Conservation (phyloP, 2,329 filamentous ascomycete species). For the Diplodia mutila region DNA sequence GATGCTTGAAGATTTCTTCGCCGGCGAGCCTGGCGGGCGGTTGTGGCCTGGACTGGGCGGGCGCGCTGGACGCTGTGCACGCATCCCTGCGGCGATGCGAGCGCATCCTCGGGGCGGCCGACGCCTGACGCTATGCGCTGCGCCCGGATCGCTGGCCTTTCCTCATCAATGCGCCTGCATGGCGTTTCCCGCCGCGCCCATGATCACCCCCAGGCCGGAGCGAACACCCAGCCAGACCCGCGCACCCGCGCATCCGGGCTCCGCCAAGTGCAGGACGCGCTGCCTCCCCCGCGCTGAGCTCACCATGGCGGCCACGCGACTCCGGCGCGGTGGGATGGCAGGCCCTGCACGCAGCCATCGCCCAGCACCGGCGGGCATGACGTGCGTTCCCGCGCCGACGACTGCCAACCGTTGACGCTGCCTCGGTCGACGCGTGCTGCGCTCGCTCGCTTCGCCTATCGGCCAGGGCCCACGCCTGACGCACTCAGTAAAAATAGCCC, state of each 20-base stretch:
- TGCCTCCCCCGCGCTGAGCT: slow-evolving; percentile 24
- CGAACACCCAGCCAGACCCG: slow-evolving; percentile 14
- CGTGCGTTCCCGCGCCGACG: slow-evolving; percentile 15
- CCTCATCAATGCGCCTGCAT: slow-evolving; percentile 9
- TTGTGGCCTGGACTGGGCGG: slow-evolving; percentile 7
- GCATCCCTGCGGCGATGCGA: slow-evolving; percentile 20
- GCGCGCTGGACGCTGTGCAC: slow-evolving; percentile 2
- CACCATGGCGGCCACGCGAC: slow-evolving; percentile 25
- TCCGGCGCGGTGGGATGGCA: slow-evolving; percentile 11
- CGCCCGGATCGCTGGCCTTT: slow-evolving; percentile 20
- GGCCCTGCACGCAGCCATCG: slow-evolving; percentile 23
- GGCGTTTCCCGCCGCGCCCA: slow-evolving; percentile 22
- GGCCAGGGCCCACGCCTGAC: slow-evolving; percentile 3
- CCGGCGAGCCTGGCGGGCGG: slow-evolving; percentile 11
- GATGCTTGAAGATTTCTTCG: slow-evolving; percentile 7
- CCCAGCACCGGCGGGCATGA: slow-evolving; percentile 13
- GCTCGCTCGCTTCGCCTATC: slow-evolving; percentile 7
- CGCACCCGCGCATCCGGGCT: slow-evolving; percentile 6
- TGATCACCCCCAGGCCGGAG: slow-evolving; percentile 17
- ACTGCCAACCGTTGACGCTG: not conserved
- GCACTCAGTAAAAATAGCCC: slow-evolving; percentile 15
- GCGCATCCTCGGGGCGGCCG: slow-evolving; percentile 8
- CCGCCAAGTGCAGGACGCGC: slow-evolving; percentile 11
- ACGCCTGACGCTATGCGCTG: slow-evolving; percentile 13
- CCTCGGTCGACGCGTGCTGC: not conserved